Conservation (phyloP, 2,329 filamentous ascomycete genomes). For the Exophiala aquamarina region DNA sequence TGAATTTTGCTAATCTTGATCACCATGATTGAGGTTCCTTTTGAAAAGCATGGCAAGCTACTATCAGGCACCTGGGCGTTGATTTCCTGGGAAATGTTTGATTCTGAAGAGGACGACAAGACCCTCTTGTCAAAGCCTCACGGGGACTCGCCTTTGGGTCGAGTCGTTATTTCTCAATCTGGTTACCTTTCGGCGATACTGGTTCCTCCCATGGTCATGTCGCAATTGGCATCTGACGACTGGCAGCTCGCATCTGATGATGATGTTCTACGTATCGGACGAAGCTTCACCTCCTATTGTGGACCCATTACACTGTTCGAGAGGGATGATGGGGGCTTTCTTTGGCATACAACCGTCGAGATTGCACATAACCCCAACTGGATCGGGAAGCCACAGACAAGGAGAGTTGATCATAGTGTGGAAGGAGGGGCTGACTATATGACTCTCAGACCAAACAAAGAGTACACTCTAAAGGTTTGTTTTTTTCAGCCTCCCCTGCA, state of each 20-base stretch:
- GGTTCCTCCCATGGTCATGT: constrained; percentile 6
- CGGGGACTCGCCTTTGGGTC: constrained; percentile 18
- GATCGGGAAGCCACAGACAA: constrained; percentile 17
- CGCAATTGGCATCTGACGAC: constrained; percentile 3
- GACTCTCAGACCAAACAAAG: constrained; percentile 14
- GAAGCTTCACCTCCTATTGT: constrained; percentile 12
- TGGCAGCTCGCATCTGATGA: constrained; percentile 14
- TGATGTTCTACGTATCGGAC: constrained; percentile 11
- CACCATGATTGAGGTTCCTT: background rate
- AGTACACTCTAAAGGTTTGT: constrained; percentile 18
- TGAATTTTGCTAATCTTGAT: no score
- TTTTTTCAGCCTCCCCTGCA: background rate
- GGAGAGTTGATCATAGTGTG: constrained; percentile 5
- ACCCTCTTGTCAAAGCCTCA: constrained; percentile 15
- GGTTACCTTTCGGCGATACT: constrained; percentile 19
- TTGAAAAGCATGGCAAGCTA: constrained; percentile 6
- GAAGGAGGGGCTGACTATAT: constrained; percentile 11
- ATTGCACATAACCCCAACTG: constrained; percentile 18
- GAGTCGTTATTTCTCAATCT: constrained; percentile 14
- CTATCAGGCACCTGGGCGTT: constrained; percentile 9
- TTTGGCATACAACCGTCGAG: constrained; percentile 21
- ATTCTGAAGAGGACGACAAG: background rate
- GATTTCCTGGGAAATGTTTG: constrained; percentile 9
- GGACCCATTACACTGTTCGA: constrained; percentile 15
- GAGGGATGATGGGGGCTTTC: constrained; percentile 6